Evolutionary conservation across 306 rosid genomes (phyloP).

Genomic region (Vicia villosa): DNA sequence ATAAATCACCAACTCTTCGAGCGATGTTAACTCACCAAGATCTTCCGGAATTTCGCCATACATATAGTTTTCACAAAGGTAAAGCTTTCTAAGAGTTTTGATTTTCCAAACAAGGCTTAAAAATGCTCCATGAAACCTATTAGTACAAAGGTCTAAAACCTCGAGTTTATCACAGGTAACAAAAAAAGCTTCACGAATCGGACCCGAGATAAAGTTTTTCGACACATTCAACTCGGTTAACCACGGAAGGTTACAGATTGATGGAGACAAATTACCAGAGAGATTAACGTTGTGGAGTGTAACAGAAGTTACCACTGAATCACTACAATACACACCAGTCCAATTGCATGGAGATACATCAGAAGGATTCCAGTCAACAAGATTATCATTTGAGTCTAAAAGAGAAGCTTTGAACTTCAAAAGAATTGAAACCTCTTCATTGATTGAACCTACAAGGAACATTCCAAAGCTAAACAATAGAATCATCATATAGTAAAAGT

Average conservation of each 20-base stretch:
- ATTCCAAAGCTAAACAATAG: constrained; percentile 38
- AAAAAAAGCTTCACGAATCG: constrained; percentile 55
- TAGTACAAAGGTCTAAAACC: constrained; percentile 74
- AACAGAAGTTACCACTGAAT: constrained; percentile 62
- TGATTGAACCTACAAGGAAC: constrained; percentile 43
- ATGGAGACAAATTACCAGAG: constrained; percentile 62
- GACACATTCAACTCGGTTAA: constrained; percentile 62
- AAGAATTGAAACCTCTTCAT: constrained; percentile 60
- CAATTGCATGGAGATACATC: constrained; percentile 69
- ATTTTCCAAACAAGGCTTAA: constrained; percentile 47
- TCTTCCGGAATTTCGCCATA: constrained; percentile 52
- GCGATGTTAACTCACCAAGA: constrained; percentile 57
- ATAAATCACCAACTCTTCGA: constrained; percentile 71
- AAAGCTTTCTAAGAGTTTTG: constrained; percentile 57
- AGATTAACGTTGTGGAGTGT: constrained; percentile 52
- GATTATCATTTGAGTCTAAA: constrained; percentile 52
- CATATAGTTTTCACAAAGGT: constrained; percentile 71
- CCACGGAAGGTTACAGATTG: constrained; percentile 56
- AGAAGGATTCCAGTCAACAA: constrained; percentile 60
- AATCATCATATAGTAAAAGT: constrained; percentile 35
- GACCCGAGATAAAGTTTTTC: constrained; percentile 62
- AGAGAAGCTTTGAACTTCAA: constrained; percentile 55
- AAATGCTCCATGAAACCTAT: constrained; percentile 68
- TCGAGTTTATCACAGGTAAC: constrained; percentile 55
- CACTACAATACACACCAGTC: constrained; percentile 63